Percentiles rank a stretch among this genome's conserved stretches.
Evolutionary conservation across 208 protist species (phyloP).

Genomic region (Trypanosoma platydactyli): DNA sequence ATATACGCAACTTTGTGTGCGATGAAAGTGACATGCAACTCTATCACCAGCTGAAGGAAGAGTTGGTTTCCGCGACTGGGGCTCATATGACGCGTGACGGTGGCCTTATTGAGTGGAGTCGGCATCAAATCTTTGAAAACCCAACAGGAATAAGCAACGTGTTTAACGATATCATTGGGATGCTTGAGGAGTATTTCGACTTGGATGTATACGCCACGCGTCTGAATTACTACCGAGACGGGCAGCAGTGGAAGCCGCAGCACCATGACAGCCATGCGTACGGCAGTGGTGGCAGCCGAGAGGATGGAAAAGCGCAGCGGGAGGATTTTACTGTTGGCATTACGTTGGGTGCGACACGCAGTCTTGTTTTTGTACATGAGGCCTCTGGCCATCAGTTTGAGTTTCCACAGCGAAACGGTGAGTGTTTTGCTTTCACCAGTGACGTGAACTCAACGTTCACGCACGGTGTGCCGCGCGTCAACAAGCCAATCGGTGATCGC

Average conservation of each 20-base stretch:
- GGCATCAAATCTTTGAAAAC: constrained; percentile 92
- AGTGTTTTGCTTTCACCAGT: constrained; percentile 92
- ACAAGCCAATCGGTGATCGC: constrained; percentile 63
- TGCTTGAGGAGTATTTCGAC: constrained; percentile 90
- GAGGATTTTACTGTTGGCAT: constrained; percentile 93
- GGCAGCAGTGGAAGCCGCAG: constrained; percentile 92
- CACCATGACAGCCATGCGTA: constrained; percentile 94
- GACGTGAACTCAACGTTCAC: constrained; percentile 89
- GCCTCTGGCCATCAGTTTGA: constrained; percentile 80
- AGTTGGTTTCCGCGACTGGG: constrained; percentile 68
- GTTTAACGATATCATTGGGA: constrained; percentile 85
- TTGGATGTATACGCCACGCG: constrained; percentile 89
- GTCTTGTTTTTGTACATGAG: constrained; percentile 89
- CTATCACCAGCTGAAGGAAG: constrained; percentile 67
- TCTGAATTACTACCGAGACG: constrained; percentile 93
- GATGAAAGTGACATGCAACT: constrained; percentile 51
- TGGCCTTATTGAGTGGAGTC: constrained; percentile 90
- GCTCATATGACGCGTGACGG: constrained; percentile 50
- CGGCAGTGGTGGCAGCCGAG: constrained; percentile 24
- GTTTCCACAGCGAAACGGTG: constrained; percentile 91
- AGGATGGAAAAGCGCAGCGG: constrained; percentile 36
- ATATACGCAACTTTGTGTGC: constrained; percentile 85
- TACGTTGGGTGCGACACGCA: constrained; percentile 82
- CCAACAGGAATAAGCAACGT: constrained; percentile 77
- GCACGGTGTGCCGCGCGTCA: constrained; percentile 87